phyloP scores from a whole-genome alignment of 768 basidiomycete species.

The Tubosaeta brunneosetosa region DNA sequence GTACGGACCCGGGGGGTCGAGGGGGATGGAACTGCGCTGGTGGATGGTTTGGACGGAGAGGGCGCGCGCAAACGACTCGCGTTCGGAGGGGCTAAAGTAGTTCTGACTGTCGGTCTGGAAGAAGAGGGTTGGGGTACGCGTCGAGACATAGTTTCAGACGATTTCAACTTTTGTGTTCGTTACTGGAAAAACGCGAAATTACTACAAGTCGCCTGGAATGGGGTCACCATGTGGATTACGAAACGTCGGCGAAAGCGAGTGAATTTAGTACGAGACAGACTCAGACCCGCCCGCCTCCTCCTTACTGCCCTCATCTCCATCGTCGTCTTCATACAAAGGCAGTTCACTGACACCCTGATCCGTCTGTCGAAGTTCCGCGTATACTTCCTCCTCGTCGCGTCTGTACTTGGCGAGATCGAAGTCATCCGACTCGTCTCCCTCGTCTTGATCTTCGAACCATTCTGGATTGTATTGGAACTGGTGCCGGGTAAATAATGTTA shows the following conservation, averaged over 20 bases:
- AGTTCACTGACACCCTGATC: conserved; percentile 15
- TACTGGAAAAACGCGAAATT: neutral
- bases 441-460: conserved; percentile 82
- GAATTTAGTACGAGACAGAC: neutral
- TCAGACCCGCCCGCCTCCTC: neutral
- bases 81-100: conserved; percentile 23
- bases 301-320: conserved; percentile 4
- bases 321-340: conserved; percentile 22
- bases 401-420: conserved; percentile 63
- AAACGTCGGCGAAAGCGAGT: conserved; percentile 1
- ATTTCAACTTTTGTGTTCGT: conserved; percentile 2
- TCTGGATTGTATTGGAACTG: conserved; percentile 96
- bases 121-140: conserved; percentile 35
- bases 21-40: conserved; percentile 20
- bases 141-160: conserved; percentile 32
- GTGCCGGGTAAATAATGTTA: conserved; percentile 6
- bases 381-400: conserved; percentile 30
- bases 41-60: conserved; percentile 28
- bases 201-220: neutral
- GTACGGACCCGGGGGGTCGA: conserved; percentile 32
- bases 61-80: conserved; percentile 29
- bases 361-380: conserved; percentile 22
- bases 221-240: conserved; percentile 11
- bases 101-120: conserved; percentile 29
- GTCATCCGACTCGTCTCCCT: conserved; percentile 39